Conservation (phyloP, 306 rosid genomes). For the Malus fusca region DNA sequence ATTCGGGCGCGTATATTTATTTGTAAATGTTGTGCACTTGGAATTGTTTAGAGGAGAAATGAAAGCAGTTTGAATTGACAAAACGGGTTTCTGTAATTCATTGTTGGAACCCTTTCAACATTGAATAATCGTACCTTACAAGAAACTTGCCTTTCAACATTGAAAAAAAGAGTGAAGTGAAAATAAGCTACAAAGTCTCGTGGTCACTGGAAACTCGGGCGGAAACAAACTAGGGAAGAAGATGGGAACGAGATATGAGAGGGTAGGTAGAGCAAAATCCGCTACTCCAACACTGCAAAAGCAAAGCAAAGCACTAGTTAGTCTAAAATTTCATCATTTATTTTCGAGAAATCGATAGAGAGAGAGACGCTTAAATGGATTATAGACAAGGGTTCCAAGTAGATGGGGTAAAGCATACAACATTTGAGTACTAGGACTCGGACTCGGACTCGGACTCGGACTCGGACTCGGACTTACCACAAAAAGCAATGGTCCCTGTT, state of each 20-base stretch:
- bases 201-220: not conserved
- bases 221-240: conserved; percentile 30
- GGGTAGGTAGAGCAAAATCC: conserved; percentile 97
- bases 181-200: no score
- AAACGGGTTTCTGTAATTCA: no score
- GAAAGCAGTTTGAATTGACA: no score
- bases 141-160: no score
- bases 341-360: not conserved
- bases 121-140: no score
- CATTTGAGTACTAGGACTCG: not conserved
- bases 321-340: not conserved
- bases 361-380: not conserved
- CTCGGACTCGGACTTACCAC: conserved; percentile 44
- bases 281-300: conserved; percentile 89
- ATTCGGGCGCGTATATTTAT: no score
- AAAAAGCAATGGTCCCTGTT: conserved; percentile 90
- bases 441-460: conserved; percentile 7
- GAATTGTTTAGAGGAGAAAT: no score
- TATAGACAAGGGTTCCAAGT: not conserved
- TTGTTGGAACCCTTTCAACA: no score
- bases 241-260: conserved; percentile 68
- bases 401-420: not conserved
- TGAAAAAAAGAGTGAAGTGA: no score
- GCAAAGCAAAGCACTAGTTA: not conserved
- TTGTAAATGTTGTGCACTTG: no score